These are phyloP conservation scores for Lippia alba DNA, from an alignment of 305 asterid genomes.

Conservation along the genomic window DNA sequence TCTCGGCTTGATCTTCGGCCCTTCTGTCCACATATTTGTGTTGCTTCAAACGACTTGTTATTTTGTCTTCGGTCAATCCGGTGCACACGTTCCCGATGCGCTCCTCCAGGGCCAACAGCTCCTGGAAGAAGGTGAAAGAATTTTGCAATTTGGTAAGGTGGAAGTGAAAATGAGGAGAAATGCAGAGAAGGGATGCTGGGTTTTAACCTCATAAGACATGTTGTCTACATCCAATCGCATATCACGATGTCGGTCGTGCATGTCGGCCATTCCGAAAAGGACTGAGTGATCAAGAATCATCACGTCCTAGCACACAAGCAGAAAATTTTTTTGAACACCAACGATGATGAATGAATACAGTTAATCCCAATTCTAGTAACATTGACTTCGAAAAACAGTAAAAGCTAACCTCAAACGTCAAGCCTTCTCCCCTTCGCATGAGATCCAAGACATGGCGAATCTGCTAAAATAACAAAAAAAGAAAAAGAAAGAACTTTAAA, in stretches of 20 bases:
- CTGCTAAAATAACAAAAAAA: constrained; percentile 49
- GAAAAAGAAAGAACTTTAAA: not conserved
- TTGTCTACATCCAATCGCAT: constrained; percentile 98
- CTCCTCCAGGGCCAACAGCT: constrained; percentile 82
- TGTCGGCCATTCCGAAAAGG: constrained; percentile 75
- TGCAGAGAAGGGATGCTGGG: not conserved
- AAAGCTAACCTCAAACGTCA: constrained; percentile 78
- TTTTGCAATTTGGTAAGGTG: not conserved
- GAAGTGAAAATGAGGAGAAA: not conserved
- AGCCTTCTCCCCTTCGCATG: constrained; percentile 94
- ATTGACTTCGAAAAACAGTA: no score
- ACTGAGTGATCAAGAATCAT: constrained; percentile 85
- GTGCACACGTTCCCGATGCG: constrained; percentile 91
- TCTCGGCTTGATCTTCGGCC: constrained; percentile 45
- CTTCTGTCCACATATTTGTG: constrained; percentile 36
- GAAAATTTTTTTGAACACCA: not conserved
- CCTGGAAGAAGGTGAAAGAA: constrained; percentile 50
- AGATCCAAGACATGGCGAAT: constrained; percentile 90
- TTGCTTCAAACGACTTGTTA: constrained; percentile 64
- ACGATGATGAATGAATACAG: no score
- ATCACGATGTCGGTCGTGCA: constrained; percentile 81
- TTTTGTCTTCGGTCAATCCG: constrained; percentile 74
- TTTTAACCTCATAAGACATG: constrained; percentile 93
- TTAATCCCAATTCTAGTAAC: no score
- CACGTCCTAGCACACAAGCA: constrained; percentile 58